Percentiles rank a stretch among this genome's conserved stretches.
Evolutionary conservation across 2,329 filamentous ascomycete species (phyloP).

Genomic region (Exutisphaerella laricina): DNA sequence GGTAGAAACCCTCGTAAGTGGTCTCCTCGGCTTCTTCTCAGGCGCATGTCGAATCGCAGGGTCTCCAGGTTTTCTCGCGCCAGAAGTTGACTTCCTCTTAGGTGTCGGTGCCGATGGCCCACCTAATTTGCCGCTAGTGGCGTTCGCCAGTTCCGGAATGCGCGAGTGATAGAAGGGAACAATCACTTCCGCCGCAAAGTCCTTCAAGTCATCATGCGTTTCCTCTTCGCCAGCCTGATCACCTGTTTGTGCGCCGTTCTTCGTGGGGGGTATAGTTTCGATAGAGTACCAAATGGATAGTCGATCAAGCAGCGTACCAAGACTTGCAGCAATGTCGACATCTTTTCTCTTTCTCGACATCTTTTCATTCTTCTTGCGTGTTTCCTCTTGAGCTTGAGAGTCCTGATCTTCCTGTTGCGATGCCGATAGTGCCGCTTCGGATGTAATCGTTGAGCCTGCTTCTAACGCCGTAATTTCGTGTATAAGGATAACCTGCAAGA

Average conservation of each 20-base stretch:
- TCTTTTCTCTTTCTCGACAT: slow-evolving; percentile 53
- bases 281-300: slow-evolving; percentile 81
- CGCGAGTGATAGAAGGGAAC: slow-evolving; percentile 75
- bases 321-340: slow-evolving; percentile 58
- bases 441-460: slow-evolving; percentile 30
- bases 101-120: slow-evolving; percentile 61
- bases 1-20: slow-evolving; percentile 58
- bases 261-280: slow-evolving; percentile 53
- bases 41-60: slow-evolving; percentile 33
- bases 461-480: slow-evolving; percentile 71
- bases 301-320: slow-evolving; percentile 71
- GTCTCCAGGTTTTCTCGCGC: slow-evolving; percentile 38
- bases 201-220: slow-evolving; percentile 61
- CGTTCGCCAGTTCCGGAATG: slow-evolving; percentile 64
- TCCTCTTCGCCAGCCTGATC: slow-evolving; percentile 24
- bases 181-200: slow-evolving; percentile 76
- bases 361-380: slow-evolving; percentile 11
- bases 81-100: slow-evolving; percentile 43
- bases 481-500: slow-evolving; percentile 73
- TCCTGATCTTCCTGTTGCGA: slow-evolving; percentile 29
- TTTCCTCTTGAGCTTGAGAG: slow-evolving; percentile 8
- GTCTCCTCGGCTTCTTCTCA: slow-evolving; percentile 42
- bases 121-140: slow-evolving; percentile 69
- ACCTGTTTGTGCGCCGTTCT: slow-evolving; percentile 17
- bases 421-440: slow-evolving; percentile 17